Evolutionary conservation across 2,329 filamentous ascomycete genomes (phyloP).

Genomic region (Cladosporium sp.): DNA sequence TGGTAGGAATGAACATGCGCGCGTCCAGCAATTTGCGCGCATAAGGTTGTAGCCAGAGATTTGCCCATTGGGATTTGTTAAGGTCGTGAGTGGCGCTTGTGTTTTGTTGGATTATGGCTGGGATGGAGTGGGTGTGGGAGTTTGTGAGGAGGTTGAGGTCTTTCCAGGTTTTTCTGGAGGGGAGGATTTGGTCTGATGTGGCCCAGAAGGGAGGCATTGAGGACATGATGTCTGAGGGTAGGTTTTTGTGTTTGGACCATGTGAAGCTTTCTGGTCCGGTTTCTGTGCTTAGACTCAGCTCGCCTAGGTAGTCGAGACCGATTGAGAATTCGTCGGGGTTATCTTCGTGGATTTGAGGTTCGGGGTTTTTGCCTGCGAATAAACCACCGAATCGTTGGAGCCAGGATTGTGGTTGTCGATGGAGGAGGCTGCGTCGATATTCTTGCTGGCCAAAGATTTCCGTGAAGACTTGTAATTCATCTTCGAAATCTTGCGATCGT

Average conservation of each 20-base stretch:
- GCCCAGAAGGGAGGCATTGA: slow-evolving; percentile 9
- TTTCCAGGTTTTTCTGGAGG: background rate
- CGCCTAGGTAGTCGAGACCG: slow-evolving; percentile 2
- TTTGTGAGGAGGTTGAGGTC: slow-evolving; percentile 1
- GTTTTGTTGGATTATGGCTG: background rate
- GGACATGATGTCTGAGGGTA: background rate
- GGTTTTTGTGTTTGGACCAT: background rate
- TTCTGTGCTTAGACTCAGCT: background rate
- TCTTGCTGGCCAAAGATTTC: slow-evolving; percentile 18
- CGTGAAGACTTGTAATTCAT: slow-evolving; percentile 28
- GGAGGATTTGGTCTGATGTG: background rate
- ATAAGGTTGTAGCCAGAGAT: background rate
- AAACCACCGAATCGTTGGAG: background rate
- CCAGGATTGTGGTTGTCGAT: background rate
- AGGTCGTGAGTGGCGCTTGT: background rate
- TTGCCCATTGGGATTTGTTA: background rate
- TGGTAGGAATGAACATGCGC: background rate
- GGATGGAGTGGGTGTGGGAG: background rate
- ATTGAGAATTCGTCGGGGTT: slow-evolving; percentile 3
- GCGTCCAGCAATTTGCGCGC: background rate
- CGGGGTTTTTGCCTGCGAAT: background rate
- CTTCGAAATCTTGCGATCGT: slow-evolving; percentile 14
- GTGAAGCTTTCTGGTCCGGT: background rate
- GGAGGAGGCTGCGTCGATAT: background rate
- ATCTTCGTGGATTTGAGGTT: background rate